phyloP scores from a whole-genome alignment of 192 early-diverging fungal genomes.

The Podila epicladia region DNA sequence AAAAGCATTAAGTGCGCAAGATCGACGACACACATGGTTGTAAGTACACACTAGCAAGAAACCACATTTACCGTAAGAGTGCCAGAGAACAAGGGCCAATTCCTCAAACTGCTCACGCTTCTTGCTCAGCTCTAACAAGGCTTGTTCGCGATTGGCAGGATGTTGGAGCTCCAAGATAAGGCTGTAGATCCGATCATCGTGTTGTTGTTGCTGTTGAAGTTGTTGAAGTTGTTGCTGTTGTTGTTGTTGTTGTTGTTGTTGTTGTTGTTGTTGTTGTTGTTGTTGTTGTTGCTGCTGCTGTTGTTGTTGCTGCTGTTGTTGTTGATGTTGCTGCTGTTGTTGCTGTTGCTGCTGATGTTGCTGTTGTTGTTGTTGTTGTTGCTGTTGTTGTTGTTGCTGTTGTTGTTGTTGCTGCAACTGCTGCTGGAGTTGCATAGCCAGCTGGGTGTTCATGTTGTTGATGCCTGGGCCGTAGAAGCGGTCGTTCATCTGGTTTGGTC shows the following conservation, averaged over 20 bases:
- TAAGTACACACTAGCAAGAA: not conserved
- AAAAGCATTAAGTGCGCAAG: not conserved
- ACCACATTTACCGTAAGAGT: slow-evolving; percentile 80
- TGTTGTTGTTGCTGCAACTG: slow-evolving; percentile 39
- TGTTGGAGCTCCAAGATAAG: slow-evolving; percentile 89
- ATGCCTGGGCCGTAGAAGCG: slow-evolving; percentile 14
- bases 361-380: slow-evolving; percentile 43
- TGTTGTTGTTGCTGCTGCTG: slow-evolving; percentile 35
- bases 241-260: slow-evolving; percentile 62
- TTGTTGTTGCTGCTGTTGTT: slow-evolving; percentile 16
- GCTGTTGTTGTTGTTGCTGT: slow-evolving; percentile 33
- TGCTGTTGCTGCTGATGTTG: slow-evolving; percentile 60
- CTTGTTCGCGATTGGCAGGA: slow-evolving; percentile 83
- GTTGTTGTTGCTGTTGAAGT: slow-evolving; percentile 59
- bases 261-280: slow-evolving; percentile 48
- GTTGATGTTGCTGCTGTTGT: slow-evolving; percentile 37
- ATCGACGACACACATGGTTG: not conserved
- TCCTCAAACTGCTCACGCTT: slow-evolving; percentile 96
- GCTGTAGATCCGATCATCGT: slow-evolving; percentile 90
- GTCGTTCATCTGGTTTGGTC: slow-evolving; percentile 21
- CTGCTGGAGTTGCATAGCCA: slow-evolving; percentile 35
- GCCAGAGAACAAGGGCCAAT: slow-evolving; percentile 96
- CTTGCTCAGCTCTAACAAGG: slow-evolving; percentile 92
- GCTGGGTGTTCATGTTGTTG: slow-evolving; percentile 17
- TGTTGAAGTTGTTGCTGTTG: slow-evolving; percentile 43